These are phyloP conservation scores for Tetracladium setigerum DNA, from an alignment of 495 filamentous ascomycete species.

Conservation along the genomic window DNA sequence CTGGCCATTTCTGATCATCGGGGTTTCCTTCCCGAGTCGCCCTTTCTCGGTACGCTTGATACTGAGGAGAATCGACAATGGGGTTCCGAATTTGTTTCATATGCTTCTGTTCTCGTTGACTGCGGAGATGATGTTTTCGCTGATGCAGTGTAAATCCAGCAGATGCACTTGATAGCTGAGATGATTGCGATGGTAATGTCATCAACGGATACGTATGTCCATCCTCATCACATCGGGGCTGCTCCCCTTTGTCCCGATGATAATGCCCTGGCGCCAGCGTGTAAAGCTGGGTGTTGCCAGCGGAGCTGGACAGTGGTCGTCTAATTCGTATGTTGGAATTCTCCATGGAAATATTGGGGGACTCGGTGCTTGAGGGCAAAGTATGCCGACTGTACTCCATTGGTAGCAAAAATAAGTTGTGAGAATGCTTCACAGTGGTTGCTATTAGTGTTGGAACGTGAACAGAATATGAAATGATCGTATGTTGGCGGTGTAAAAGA, in stretches of 20 bases:
- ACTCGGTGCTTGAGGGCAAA: constrained; percentile 9
- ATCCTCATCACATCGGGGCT: neutral
- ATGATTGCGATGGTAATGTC: constrained; percentile 14
- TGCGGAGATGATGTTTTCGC: constrained; percentile 19
- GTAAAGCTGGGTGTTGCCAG: constrained; percentile 39
- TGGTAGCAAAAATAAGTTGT: neutral
- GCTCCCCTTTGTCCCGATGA: constrained; percentile 26
- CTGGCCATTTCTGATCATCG: constrained; percentile 54
- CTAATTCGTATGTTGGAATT: constrained; percentile 23
- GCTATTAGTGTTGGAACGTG: too few relatives aligned
- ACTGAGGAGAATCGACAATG: constrained; percentile 46
- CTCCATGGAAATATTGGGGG: constrained; percentile 10
- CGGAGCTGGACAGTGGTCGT: constrained; percentile 40
- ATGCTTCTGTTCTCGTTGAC: neutral
- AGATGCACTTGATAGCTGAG: constrained; percentile 19
- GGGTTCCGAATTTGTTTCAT: constrained; percentile 32
- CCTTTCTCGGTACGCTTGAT: constrained; percentile 60
- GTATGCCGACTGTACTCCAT: constrained; percentile 17
- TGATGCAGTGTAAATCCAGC: constrained; percentile 22
- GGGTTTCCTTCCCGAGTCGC: constrained; percentile 44
- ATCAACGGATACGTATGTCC: constrained; percentile 22
- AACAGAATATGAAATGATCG: constrained; percentile 2
- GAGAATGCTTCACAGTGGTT: constrained; percentile 16
- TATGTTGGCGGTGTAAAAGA: constrained; percentile 13
- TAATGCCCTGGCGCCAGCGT: constrained; percentile 28